Evolutionary conservation across 176 grass and related monocot genomes (phyloP).

Genomic region (Oropetium thomaeum): DNA sequence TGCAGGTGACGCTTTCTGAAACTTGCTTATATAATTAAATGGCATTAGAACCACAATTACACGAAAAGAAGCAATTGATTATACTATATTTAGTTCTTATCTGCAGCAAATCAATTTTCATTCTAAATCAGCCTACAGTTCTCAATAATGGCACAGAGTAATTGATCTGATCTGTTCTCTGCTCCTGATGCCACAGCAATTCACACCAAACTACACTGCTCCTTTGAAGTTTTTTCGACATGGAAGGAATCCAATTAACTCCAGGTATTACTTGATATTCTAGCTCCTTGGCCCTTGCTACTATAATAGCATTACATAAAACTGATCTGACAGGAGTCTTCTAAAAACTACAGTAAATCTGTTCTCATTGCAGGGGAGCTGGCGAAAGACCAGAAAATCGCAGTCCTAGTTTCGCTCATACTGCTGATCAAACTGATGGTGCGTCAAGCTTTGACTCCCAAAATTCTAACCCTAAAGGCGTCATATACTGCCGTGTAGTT

Average conservation of each 20-base stretch:
- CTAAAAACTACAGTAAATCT: not conserved
- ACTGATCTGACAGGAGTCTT: not conserved
- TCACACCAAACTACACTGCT: constrained; percentile 54
- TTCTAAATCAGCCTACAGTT: not conserved
- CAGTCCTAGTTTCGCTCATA: constrained; percentile 25
- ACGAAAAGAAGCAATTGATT: constrained; percentile 9
- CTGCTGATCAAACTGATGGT: constrained; percentile 18
- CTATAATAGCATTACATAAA: not conserved
- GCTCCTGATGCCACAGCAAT: constrained; percentile 44
- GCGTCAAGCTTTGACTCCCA: constrained; percentile 20
- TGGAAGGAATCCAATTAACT: constrained; percentile 49
- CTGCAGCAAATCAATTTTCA: not conserved
- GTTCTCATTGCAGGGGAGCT: constrained; percentile 31
- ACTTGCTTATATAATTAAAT: not conserved
- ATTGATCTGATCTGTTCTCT: constrained; percentile 1
- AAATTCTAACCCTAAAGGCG: constrained; percentile 27
- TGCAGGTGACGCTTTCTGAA: constrained; percentile 56
- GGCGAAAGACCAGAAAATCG: constrained; percentile 29
- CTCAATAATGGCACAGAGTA: not conserved
- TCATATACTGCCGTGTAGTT: constrained; percentile 42
- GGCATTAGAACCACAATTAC: constrained; percentile 8
- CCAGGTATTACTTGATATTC: constrained; percentile 38
- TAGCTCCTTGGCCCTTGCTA: not conserved
- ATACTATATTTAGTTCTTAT: constrained; percentile 1
- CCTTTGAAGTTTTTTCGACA: constrained; percentile 53